Base-by-base conservation (phyloP, 2,329 filamentous ascomycete species). In the Colletotrichum melonis region DNA sequence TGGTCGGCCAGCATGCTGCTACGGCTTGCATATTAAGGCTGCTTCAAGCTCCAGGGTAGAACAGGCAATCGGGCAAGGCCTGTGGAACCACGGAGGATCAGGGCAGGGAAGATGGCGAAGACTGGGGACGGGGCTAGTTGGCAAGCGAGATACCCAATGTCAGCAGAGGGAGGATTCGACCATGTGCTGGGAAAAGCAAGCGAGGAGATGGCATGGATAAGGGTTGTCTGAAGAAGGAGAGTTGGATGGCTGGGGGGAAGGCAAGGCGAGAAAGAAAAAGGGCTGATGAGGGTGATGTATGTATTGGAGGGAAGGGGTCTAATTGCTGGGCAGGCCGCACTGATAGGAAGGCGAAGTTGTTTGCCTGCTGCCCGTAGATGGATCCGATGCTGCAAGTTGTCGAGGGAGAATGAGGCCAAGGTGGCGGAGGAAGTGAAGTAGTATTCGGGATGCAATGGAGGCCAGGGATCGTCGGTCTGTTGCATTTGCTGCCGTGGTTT, bases 101-200 rank as follows among this genome's bases (percentile, higher is more conserved):
- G 67, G 70, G 67, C 70, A 73, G 67, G 70, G 70, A 73, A 73
- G 70, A 70, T 73, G 70, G 62, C 70, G 70, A 70, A 70, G 70
- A 70, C 70, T 70, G 67, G 67, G 60, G 70, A 62, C 56, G 30
- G 62, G 70, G 70, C 70, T 70, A 70, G 70, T 65, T 70, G 66
- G 56, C 70, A 73, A 73, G 70, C 70, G 70, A 73, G 70, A 73
- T 73, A 70, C 65, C 67, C 67, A 73, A 73, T 73, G 70, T 73
- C 59, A 73, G 70, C 62, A 60, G 70, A 66, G 59, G 66, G 67
- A 72, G 59, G 54, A 28, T 64, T 56, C 67, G 46, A 26, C 46
- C 35, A 54, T 42, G 65, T 49, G 65, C 58, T 32, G 42, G 65
- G 24, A 69, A 69, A 69, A 73, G 67, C 67, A 70, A 65, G 63